Conservation (phyloP, 352 stramenopile species). For the Phytophthora macrochlamydospora region DNA sequence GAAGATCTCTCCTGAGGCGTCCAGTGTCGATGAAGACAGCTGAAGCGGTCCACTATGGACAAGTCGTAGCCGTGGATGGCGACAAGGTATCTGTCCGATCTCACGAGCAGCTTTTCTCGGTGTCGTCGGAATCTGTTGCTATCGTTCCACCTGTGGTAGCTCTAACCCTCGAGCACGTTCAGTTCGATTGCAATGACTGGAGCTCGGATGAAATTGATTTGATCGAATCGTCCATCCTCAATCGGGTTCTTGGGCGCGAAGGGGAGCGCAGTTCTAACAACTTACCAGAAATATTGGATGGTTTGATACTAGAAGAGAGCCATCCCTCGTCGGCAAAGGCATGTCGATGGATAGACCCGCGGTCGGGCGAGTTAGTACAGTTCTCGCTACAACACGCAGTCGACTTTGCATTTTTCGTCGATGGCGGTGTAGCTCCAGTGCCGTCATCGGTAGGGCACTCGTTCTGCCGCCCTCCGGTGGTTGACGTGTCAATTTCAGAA, state of each 20-base stretch:
- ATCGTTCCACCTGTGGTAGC: constrained; percentile 3
- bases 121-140: neutral
- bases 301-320: constrained; percentile 1
- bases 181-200: constrained; percentile 3
- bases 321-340: neutral
- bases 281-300: neutral
- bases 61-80: constrained; percentile 3
- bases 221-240: neutral
- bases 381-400: constrained; percentile 2
- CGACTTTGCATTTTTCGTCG: neutral
- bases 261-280: neutral
- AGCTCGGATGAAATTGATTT: neutral
- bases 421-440: constrained; percentile 2
- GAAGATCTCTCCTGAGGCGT: neutral
- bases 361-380: neutral
- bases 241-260: neutral
- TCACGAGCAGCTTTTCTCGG: neutral
- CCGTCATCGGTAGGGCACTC: neutral
- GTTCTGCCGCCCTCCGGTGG: neutral
- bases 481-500: neutral
- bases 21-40: constrained; percentile 1
- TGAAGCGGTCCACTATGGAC: constrained; percentile 1
- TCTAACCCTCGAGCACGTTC: constrained; percentile 4
- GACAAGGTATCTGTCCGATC: constrained; percentile 1
- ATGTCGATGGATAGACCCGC: constrained; percentile 12